Evolutionary conservation across 805 yeast genomes (phyloP).

Genomic region (Candida tallmaniae): DNA sequence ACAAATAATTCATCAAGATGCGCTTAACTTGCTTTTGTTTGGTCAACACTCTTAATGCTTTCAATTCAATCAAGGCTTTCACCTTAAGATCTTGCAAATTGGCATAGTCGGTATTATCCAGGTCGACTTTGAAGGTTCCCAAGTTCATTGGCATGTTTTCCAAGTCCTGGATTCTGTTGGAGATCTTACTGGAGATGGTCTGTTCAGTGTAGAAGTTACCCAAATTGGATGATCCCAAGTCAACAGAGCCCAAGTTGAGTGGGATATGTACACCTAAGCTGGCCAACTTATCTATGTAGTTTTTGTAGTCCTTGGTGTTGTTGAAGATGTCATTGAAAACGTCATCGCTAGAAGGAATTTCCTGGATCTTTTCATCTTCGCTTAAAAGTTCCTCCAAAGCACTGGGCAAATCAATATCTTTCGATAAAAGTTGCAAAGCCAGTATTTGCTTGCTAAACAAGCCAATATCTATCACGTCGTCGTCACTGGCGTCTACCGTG

Average conservation of each 20-base stretch:
- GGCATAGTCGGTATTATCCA: constrained; percentile 24
- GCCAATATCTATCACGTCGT: constrained; percentile 31
- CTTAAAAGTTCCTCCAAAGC: constrained; percentile 38
- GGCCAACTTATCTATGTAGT: constrained; percentile 33
- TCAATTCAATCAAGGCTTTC: constrained; percentile 66
- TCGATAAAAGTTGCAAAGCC: constrained; percentile 60
- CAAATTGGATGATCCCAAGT: constrained; percentile 35
- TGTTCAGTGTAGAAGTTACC: constrained; percentile 52
- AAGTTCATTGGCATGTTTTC: constrained; percentile 67
- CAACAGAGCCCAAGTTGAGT: constrained; percentile 14
- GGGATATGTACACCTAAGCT: constrained; percentile 35
- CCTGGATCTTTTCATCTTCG: constrained; percentile 4
- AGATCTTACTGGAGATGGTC: constrained; percentile 48
- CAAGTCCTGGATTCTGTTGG: constrained; percentile 54
- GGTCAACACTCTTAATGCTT: constrained; percentile 58
- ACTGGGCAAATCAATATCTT: constrained; percentile 61
- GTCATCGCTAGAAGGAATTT: constrained; percentile 1
- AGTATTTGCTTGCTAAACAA: constrained; percentile 55
- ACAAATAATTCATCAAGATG: constrained; percentile 47
- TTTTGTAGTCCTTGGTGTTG: constrained; percentile 5
- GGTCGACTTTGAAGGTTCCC: constrained; percentile 44
- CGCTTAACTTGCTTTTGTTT: constrained; percentile 71
- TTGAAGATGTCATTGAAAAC: constrained; percentile 9
- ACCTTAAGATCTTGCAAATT: constrained; percentile 52
- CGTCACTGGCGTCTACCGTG: no score